Conservation (phyloP, 106 monocot species). For the Dactylorhiza incarnata region DNA sequence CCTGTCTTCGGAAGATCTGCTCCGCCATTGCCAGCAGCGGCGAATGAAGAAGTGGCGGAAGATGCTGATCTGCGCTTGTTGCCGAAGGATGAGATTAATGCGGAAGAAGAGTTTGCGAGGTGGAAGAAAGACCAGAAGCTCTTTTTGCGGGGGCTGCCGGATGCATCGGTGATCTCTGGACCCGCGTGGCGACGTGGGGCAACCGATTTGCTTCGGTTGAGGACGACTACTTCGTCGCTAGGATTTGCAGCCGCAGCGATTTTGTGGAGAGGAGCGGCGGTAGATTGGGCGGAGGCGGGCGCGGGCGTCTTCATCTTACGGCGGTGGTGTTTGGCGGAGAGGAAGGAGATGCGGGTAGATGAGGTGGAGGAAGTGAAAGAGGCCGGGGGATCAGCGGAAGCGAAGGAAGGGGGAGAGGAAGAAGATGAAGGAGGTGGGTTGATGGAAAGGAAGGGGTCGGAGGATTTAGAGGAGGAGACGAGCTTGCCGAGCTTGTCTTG, state of each 20-base stretch:
- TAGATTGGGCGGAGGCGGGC: background rate
- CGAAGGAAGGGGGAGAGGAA: constrained; percentile 29
- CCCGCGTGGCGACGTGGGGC: constrained; percentile 24
- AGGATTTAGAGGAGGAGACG: constrained; percentile 49
- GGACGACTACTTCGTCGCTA: background rate
- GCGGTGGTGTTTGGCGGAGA: background rate
- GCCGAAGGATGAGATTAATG: constrained; percentile 10
- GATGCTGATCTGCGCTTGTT: constrained; percentile 33
- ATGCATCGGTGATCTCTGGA: background rate
- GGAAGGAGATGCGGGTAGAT: constrained; percentile 10
- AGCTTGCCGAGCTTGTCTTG: constrained; percentile 82
- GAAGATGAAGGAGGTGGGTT: constrained; percentile 27
- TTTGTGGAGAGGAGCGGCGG: background rate
- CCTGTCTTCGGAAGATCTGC: background rate
- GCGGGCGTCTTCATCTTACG: background rate
- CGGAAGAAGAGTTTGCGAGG: constrained; percentile 20
- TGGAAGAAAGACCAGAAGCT: constrained; percentile 74
- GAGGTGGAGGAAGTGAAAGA: background rate
- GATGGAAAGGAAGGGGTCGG: constrained; percentile 24
- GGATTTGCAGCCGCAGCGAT: background rate
- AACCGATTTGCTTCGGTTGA: constrained; percentile 59
- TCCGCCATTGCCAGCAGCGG: constrained; percentile 5
- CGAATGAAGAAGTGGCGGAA: constrained; percentile 12
- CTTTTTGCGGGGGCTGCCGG: constrained; percentile 57
- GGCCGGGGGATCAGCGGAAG: constrained; percentile 2